Conservation (phyloP, 164 flowering plant species). For the Stephania yunnanensis region DNA sequence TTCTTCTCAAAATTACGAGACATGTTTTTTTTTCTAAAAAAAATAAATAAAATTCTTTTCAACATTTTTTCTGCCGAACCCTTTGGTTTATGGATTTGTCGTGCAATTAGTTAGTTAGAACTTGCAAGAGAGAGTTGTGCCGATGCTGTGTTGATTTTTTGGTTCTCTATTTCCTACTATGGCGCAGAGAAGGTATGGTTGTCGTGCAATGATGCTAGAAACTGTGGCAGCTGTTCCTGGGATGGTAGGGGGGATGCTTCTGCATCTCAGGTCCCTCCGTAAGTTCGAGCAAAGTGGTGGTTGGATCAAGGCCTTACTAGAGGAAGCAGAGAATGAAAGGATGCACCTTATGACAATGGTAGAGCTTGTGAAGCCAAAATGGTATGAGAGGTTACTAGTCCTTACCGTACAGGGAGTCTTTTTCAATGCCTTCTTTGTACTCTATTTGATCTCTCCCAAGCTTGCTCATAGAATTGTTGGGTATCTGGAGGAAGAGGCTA, state of each 20-base stretch:
- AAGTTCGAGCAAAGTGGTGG: constrained; percentile 81
- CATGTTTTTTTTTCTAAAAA: no score
- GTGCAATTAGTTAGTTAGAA: background rate
- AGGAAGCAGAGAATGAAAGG: constrained; percentile 93
- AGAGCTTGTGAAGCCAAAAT: constrained; percentile 75
- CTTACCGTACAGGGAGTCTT: constrained; percentile 73
- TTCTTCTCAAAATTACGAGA: no score
- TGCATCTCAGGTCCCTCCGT: constrained; percentile 74
- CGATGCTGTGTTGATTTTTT: constrained; percentile 2
- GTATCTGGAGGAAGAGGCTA: constrained; percentile 83
- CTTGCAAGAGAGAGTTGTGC: background rate
- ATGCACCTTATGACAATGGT: constrained; percentile 94
- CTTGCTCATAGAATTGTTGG: constrained; percentile 78
- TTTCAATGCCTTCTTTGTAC: constrained; percentile 67
- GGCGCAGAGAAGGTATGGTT: constrained; percentile 79
- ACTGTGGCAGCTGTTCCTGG: constrained; percentile 95
- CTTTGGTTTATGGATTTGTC: background rate
- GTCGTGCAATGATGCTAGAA: constrained; percentile 94
- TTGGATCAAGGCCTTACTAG: constrained; percentile 87
- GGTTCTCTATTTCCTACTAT: constrained; percentile 4
- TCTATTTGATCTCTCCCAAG: constrained; percentile 72
- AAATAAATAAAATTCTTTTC: no score
- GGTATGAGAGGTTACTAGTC: constrained; percentile 77
- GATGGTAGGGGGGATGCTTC: constrained; percentile 92
- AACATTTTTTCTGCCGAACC: no score